Percentiles rank a stretch among this genome's conserved stretches.
phyloP scores from a whole-genome alignment of 768 basidiomycete genomes.

The Holtermannia corniformis region DNA sequence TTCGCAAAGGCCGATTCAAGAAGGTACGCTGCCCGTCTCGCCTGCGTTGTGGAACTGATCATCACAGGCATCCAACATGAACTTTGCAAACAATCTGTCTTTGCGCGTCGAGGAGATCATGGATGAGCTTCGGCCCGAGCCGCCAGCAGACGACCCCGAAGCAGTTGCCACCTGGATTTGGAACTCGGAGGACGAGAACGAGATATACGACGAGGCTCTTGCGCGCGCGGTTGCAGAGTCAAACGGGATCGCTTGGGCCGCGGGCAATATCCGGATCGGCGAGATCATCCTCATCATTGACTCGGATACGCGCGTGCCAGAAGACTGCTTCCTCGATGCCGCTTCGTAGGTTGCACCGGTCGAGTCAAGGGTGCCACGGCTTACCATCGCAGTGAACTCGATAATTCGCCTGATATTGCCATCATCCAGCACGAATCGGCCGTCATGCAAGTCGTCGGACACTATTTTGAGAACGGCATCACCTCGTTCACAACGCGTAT shows the following conservation, averaged over 20 bases:
- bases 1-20: slow-evolving; percentile 82
- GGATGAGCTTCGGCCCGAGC: slow-evolving; percentile 48
- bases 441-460: slow-evolving; percentile 35
- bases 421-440: slow-evolving; percentile 51
- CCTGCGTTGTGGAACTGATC: not conserved
- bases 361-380: not conserved
- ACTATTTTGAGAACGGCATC: slow-evolving; percentile 80
- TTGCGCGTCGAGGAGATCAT: slow-evolving; percentile 53
- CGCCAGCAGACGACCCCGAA: slow-evolving; percentile 21
- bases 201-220: slow-evolving; percentile 60
- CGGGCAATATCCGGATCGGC: slow-evolving; percentile 54
- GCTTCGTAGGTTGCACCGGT: slow-evolving; percentile 43
- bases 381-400: slow-evolving; percentile 52
- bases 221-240: slow-evolving; percentile 62
- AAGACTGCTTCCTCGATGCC: slow-evolving; percentile 82
- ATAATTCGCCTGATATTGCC: slow-evolving; percentile 69
- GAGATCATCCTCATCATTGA: slow-evolving; percentile 66
- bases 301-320: slow-evolving; percentile 68
- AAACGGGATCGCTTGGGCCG: slow-evolving; percentile 61
- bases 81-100: slow-evolving; percentile 63
- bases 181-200: slow-evolving; percentile 56
- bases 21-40: slow-evolving; percentile 44
- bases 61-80: slow-evolving; percentile 69
- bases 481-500: slow-evolving; percentile 80
- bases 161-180: slow-evolving; percentile 38